A percentile compares a stretch with the other conserved stretches of the same genome.
phyloP scores from a whole-genome alignment of 139 green algal genomes.

The Chlamydomonas asymmetrica region DNA sequence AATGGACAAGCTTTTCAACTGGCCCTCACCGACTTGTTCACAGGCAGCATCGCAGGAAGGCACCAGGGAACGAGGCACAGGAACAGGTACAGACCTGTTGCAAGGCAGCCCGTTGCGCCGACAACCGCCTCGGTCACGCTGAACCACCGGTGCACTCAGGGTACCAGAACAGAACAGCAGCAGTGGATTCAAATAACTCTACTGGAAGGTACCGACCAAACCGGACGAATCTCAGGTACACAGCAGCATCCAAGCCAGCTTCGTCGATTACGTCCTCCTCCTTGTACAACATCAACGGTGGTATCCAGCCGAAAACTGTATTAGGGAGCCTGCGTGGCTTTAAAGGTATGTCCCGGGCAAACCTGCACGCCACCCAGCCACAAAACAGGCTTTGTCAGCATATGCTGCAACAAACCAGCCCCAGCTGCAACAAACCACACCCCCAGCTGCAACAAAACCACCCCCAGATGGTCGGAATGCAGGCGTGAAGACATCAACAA shows the following conservation, averaged over 20 bases:
- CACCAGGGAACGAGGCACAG: slow-evolving; percentile 13
- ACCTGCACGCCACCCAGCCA: no score
- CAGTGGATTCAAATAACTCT: no score
- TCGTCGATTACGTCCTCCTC: slow-evolving; percentile 28
- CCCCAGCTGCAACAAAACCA: no score
- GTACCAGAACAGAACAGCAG: no score
- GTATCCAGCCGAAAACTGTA: slow-evolving; percentile 3
- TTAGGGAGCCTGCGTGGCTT: slow-evolving; percentile 11
- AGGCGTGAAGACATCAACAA: no score
- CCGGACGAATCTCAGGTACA: slow-evolving; percentile 42
- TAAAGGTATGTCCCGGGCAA: slow-evolving; percentile 18
- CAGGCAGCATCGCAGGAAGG: slow-evolving; percentile 24
- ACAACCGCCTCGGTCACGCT: no score
- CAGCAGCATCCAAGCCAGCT: slow-evolving; percentile 33
- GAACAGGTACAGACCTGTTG: slow-evolving; percentile 38
- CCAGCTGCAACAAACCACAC: not conserved
- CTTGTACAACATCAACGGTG: not conserved
- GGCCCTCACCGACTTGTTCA: slow-evolving; percentile 32
- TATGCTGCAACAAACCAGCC: not conserved
- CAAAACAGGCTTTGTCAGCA: not conserved
- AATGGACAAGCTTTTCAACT: no score
- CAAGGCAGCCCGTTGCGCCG: no score
- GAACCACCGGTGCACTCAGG: no score
- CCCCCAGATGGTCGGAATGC: no score
- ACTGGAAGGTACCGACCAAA: no score